phyloP scores from a whole-genome alignment of 2,329 filamentous ascomycete species.

The Penicillium sp. region DNA sequence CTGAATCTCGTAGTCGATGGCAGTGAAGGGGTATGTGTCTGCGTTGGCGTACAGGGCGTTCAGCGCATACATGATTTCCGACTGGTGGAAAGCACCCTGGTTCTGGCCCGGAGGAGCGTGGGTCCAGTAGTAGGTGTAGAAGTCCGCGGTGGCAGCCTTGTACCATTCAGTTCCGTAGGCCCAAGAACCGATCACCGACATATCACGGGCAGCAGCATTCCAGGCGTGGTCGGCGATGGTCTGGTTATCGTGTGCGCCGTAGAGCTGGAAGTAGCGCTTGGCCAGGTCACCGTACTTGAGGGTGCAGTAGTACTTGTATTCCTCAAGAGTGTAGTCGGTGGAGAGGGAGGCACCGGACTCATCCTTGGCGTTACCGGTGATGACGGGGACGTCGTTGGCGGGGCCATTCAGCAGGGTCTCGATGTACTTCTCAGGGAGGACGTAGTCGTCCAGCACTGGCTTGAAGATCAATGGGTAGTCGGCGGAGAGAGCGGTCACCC shows the following conservation, averaged over 20 bases:
- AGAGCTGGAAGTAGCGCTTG: slow-evolving; percentile 28
- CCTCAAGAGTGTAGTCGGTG: slow-evolving; percentile 26
- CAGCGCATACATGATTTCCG: slow-evolving; percentile 42
- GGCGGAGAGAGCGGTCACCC: slow-evolving; percentile 30
- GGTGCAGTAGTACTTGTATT: slow-evolving; percentile 26
- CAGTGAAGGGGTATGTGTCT: slow-evolving; percentile 25
- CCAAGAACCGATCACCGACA: slow-evolving; percentile 28
- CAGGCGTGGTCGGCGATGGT: slow-evolving; percentile 22
- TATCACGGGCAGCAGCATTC: slow-evolving; percentile 30
- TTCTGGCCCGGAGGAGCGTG: slow-evolving; percentile 39
- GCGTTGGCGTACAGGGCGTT: slow-evolving; percentile 38
- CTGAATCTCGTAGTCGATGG: slow-evolving; percentile 30
- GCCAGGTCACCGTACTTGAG: slow-evolving; percentile 36
- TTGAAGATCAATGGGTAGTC: slow-evolving; percentile 32
- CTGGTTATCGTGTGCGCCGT: slow-evolving; percentile 24
- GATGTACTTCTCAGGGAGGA: slow-evolving; percentile 28
- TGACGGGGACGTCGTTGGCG: slow-evolving; percentile 37
- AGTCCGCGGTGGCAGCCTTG: slow-evolving; percentile 22
- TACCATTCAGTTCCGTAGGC: slow-evolving; percentile 31
- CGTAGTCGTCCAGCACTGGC: slow-evolving; percentile 27
- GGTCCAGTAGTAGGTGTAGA: slow-evolving; percentile 41
- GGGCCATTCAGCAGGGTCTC: slow-evolving; percentile 26
- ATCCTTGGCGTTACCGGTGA: slow-evolving; percentile 39
- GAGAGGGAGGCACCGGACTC: slow-evolving; percentile 28
- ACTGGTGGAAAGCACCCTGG: slow-evolving; percentile 39